Base-by-base conservation (phyloP, 352 stramenopile genomes). In the Phytophthora tubulina region DNA sequence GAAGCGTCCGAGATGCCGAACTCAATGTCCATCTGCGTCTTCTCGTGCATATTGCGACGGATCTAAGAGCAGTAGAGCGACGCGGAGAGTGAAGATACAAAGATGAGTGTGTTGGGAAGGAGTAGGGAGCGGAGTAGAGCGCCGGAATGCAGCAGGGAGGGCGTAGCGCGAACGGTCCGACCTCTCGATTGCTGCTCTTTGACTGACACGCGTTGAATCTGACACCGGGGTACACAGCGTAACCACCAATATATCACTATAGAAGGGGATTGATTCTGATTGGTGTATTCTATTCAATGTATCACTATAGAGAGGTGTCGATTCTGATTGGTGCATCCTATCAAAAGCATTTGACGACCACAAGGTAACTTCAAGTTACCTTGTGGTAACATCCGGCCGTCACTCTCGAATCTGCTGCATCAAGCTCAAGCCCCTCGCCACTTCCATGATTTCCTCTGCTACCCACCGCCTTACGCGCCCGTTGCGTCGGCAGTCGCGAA, bases 1-100 rank as follows among this genome's bases (percentile, higher is more conserved):
- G 39, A 39, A 31, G 45, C 46, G 44, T 64, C 56, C 0, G 46
- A 56, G 38, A 63, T 46, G 46, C 76, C 77, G 50, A 75, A 76
- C 46, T 84, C 77, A 39, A 84, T 73, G 61, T 84, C 77, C 27
- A 78, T 27, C 31, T 60, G 39, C 42, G 67, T 66, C 52, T 75
- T 70, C 10, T 79, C 72, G 45, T 65, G 65, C 65, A 79, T 80
- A 3, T 15, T 17, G 56, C 31, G 32, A 44, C 50, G 8, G 50
- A 42, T 55, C 33, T 45, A 46, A 35, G 17, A 27, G 35, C 21
- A 27, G 21, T 27, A 27, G 1, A 27, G 21, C 21, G 21, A 5
- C 51, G 35, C 0, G 30, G 13, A 27, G 50, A 41, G 50, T 2
- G 21, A 2, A 27, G 21, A 27, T 1, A 27, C 21, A 27, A 1